Evolutionary conservation across 805 yeast species (phyloP), one percentile per base, ranked within the genome.

Genomic region (Saturnispora saitoi): DNA sequence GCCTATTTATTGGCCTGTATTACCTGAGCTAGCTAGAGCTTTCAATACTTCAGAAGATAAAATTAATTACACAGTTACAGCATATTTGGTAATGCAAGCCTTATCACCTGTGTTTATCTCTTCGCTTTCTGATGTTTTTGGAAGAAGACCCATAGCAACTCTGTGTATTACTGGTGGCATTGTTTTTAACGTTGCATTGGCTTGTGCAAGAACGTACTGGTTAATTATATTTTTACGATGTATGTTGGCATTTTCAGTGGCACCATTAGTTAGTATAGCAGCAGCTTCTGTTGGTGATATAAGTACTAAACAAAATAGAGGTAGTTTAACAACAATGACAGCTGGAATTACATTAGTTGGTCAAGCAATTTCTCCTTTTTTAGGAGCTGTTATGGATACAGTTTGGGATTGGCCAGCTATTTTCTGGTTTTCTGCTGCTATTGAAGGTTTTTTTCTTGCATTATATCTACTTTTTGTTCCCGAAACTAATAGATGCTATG

Each of bases 1-100:
- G 54, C 85, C 95, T 0, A 85, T 87, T 11, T 88, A 85, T 60
- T 83, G 85, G 64, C 95, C 95, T 0, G 88, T 88, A 0, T 64
- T 88, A 15, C 77, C 81, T 0, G 69, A 72, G 4, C 66, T 89
- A 8, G 77, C 80, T 43, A 54, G 62, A 0, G 63, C 77, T 28
- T 85, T 88, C 56, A 43, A 71, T 41, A 75, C 82, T 4, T 57
- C 79, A 2, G 77, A 77, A 42, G 82, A 78, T 47, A 65, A 70
- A 48, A 78, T 81, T 47, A 85, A 87, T 58, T 57, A 84, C 14
- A 78, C 95, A 0, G 83, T 89, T 32, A 89, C 88, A 1, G 81
- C 86, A 0, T 88, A 87, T 57, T 73, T 85, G 45, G 61, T 86
- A 10, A 73, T 83, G 48, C 96, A 88, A 65, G 95, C 95, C 2